Evolutionary conservation across 2,329 filamentous ascomycete species (phyloP), one percentile per base, ranked within the genome.

Genomic region (Talaromyces sp.): DNA sequence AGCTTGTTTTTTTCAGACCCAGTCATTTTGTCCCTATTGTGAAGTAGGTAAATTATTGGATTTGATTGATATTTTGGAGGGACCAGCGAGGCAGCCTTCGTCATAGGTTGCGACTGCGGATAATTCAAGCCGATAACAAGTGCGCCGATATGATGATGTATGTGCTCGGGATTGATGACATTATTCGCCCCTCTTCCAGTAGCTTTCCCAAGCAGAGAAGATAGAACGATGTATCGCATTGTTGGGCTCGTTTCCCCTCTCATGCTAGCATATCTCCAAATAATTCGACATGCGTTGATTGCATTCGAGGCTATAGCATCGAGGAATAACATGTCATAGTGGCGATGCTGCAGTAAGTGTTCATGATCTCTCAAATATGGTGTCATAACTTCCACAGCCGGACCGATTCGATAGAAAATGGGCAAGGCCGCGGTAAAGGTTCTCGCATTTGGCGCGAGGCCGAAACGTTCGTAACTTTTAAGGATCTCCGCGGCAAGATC

Each of bases 241-340:
- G 68, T 67, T 31, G 65, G 65, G 16, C 71, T 78, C 11, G 77
- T 76, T 11, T 56, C 47, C 9, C 71, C 72, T 16, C 74, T 60
- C 64, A 82, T 72, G 67, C 81, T 83, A 6, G 81, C 79, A 70
- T 82, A 82, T 66, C 74, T 73, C 82, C 82, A 84, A 6, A 83
- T 66, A 9, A 83, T 79, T 11, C 78, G 78, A 60, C 77, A 78
- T 11, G 79, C 70, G 62, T 82, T 83, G 67, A 78, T 78, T 41
- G 72, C 68, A 24, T 71, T 71, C 52, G 65, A 67, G 22, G 71
- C 71, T 74, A 75, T 81, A 7, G 80, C 80, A n/a, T 75, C 69
- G 19, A 75, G 64, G 61, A 83, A 83, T 16, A 84, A 72, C 14
- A 71, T 69, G 33, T 78, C 72, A 65, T 75, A 78, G 1, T 73